These are phyloP conservation scores for Fonsecaea pugnacius DNA, from an alignment of 2,329 filamentous ascomycete species.

Conservation along the genomic window DNA sequence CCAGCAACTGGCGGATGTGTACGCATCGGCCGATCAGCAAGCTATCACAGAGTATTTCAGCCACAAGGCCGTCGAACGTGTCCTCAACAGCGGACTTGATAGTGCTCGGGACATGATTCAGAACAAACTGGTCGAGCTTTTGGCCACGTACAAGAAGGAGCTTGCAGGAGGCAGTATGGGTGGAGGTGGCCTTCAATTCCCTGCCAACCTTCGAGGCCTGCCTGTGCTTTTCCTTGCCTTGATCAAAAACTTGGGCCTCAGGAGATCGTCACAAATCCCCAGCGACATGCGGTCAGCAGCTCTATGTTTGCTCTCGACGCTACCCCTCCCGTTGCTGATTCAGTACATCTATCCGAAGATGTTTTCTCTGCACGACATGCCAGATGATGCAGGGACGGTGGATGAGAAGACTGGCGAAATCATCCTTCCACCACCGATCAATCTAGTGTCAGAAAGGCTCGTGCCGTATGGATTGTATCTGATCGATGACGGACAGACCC, in stretches of 20 bases:
- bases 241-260: constrained; percentile 94
- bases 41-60: constrained; percentile 93
- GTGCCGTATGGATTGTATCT: constrained; percentile 91
- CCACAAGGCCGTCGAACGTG: constrained; percentile 94
- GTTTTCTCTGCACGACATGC: constrained; percentile 90
- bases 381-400: constrained; percentile 84
- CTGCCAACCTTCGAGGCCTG: constrained; percentile 84
- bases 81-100: constrained; percentile 82
- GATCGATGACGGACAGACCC: constrained; percentile 95
- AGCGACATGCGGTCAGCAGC: constrained; percentile 92
- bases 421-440: constrained; percentile 78
- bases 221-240: constrained; percentile 89
- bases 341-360: constrained; percentile 63
- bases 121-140: constrained; percentile 85
- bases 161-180: constrained; percentile 94
- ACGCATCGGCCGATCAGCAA: constrained; percentile 91
- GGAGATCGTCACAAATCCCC: constrained; percentile 90
- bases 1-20: constrained; percentile 84
- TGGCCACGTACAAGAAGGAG: constrained; percentile 97
- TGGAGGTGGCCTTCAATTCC: constrained; percentile 87
- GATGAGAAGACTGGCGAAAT: constrained; percentile 88
- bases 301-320: constrained; percentile 87
- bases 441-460: constrained; percentile 85
- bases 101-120: constrained; percentile 88
- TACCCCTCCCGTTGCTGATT: constrained; percentile 34